These are phyloP conservation scores for Colletotrichum brevisporum DNA, from an alignment of 2,329 filamentous ascomycete species.

Conservation along the genomic window DNA sequence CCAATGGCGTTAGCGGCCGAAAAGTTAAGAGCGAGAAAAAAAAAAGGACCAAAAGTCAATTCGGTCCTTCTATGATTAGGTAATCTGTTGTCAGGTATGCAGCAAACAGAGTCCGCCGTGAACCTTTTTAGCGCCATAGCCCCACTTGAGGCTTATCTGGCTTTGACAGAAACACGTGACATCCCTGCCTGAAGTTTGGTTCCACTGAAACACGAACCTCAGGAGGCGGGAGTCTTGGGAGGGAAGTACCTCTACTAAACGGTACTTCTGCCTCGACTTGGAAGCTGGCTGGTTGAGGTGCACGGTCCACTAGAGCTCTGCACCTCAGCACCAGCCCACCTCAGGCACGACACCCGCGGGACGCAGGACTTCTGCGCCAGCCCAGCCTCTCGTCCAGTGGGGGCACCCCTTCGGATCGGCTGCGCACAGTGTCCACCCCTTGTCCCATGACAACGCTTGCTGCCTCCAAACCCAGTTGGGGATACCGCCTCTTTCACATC, in stretches of 20 bases:
- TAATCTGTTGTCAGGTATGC: too few species aligned
- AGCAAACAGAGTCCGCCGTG: too few species aligned
- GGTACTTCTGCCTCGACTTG: neutral
- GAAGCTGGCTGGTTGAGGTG: neutral
- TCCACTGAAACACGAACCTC: neutral
- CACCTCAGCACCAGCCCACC: neutral
- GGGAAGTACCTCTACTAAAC: neutral
- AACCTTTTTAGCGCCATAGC: too few species aligned
- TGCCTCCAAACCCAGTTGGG: conserved; percentile 12
- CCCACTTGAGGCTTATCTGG: too few species aligned
- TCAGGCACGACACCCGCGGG: conserved; percentile 5
- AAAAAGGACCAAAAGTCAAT: too few species aligned
- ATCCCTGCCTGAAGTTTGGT: neutral
- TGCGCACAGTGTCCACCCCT: conserved; percentile 29
- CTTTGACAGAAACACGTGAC: too few species aligned
- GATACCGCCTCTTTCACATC: conserved; percentile 26
- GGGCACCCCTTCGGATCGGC: conserved; percentile 5
- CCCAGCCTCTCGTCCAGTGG: conserved; percentile 7
- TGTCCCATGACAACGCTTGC: conserved; percentile 34
- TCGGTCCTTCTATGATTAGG: too few species aligned
- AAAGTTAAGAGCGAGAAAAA: too few species aligned
- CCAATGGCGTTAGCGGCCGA: too few species aligned
- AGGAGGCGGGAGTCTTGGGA: neutral
- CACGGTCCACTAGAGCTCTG: conserved; percentile 33
- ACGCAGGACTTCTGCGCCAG: conserved; percentile 9